Evolutionary conservation across 169 alveolate species (phyloP).

Genomic region (Plasmodium berghei): DNA sequence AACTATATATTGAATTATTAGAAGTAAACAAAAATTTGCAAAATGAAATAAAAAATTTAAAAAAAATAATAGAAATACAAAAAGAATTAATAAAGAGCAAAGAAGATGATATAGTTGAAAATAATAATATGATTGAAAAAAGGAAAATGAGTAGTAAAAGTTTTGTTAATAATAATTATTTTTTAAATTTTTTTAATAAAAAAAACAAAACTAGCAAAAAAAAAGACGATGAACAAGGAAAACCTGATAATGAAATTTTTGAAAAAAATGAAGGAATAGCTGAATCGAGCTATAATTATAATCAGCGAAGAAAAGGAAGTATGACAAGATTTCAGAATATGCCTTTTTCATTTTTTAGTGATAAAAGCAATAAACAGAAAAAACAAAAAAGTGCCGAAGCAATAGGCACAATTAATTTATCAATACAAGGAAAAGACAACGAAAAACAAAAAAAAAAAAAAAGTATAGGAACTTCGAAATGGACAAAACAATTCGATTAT

Average conservation of each 20-base stretch:
- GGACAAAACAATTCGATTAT: too few relatives aligned
- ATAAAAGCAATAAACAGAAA: too few relatives aligned
- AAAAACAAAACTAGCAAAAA: constrained; percentile 44
- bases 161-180: constrained; percentile 54
- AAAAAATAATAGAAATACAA: constrained; percentile 65
- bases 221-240: background rate
- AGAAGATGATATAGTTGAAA: constrained; percentile 28
- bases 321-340: too few relatives aligned
- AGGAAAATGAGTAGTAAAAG: constrained; percentile 20
- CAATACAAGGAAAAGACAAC: too few relatives aligned
- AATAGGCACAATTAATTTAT: too few relatives aligned
- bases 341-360: too few relatives aligned
- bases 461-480: background rate
- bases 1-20: constrained; percentile 57
- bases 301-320: too few relatives aligned
- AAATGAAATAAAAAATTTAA: constrained; percentile 43
- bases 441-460: background rate
- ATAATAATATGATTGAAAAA: constrained; percentile 31
- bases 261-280: background rate
- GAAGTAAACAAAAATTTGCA: constrained; percentile 61
- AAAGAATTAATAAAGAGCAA: constrained; percentile 47
- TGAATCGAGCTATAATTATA: too few relatives aligned
- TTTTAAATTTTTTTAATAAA: constrained; percentile 54
- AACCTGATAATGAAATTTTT: background rate
- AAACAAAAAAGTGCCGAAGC: too few relatives aligned